A percentile compares a stretch with the other conserved stretches of the same genome.
These are phyloP conservation scores for Aplosporella prunicola DNA, from an alignment of 2,329 filamentous ascomycete genomes.

Conservation along the genomic window DNA sequence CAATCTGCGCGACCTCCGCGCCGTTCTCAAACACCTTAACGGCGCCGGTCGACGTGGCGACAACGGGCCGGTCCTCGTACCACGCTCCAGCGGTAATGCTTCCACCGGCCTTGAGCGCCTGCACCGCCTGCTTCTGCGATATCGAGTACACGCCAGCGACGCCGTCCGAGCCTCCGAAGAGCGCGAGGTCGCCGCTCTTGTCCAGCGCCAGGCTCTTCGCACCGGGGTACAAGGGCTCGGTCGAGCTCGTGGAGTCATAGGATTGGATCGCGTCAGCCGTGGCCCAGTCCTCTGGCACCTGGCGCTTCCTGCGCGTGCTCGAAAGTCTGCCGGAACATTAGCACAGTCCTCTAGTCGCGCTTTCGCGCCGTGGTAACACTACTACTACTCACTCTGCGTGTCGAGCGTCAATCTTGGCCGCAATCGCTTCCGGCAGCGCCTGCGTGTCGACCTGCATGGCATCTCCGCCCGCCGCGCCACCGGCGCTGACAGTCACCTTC, in stretches of 20 bases:
- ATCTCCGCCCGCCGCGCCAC: slow-evolving; percentile 53
- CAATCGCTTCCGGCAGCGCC: slow-evolving; percentile 61
- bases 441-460: slow-evolving; percentile 88
- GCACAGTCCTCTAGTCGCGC: slow-evolving; percentile 6
- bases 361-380: slow-evolving; percentile 19
- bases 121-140: slow-evolving; percentile 63
- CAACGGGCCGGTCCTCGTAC: slow-evolving; percentile 58
- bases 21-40: slow-evolving; percentile 73
- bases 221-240: slow-evolving; percentile 51
- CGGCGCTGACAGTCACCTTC: slow-evolving; percentile 64
- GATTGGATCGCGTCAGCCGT: slow-evolving; percentile 60
- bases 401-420: slow-evolving; percentile 66
- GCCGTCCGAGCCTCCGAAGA: slow-evolving; percentile 67
- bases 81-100: slow-evolving; percentile 59
- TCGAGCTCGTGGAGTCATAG: slow-evolving; percentile 46
- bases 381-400: slow-evolving; percentile 73
- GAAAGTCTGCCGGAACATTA: slow-evolving; percentile 55
- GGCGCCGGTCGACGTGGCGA: slow-evolving; percentile 65
- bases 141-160: slow-evolving; percentile 71
- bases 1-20: slow-evolving; percentile 57
- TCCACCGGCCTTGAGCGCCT: slow-evolving; percentile 53
- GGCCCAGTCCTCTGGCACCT: slow-evolving; percentile 76
- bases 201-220: slow-evolving; percentile 50
- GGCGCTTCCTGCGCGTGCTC: slow-evolving; percentile 80
- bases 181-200: slow-evolving; percentile 53